A percentile compares a stretch with the other conserved stretches of the same genome.
phyloP scores from a whole-genome alignment of 108 stramenopile genomes.

The Cyclotella choctawhatcheeana region DNA sequence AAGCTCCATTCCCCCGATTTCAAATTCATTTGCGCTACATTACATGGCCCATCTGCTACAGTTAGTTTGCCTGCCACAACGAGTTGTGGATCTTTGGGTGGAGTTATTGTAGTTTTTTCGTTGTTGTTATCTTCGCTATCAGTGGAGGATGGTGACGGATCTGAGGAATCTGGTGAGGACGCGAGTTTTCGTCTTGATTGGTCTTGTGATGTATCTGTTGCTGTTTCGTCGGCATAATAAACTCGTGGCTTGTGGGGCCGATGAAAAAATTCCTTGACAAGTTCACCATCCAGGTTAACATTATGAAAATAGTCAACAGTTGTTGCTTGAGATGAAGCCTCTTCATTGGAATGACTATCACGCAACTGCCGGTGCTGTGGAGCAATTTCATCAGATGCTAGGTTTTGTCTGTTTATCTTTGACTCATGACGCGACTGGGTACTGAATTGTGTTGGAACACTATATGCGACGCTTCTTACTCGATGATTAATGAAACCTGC shows the following conservation, averaged over 20 bases:
- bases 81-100: slow-evolving; percentile 61
- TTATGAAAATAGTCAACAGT: background rate
- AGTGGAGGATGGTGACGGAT: no score
- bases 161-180: slow-evolving; percentile 17
- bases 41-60: slow-evolving; percentile 80
- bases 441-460: background rate
- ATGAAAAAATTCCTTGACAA: slow-evolving; percentile 14
- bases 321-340: background rate
- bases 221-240: slow-evolving; percentile 10
- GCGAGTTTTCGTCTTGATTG: slow-evolving; percentile 17
- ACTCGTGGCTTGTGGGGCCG: background rate
- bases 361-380: background rate
- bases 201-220: background rate
- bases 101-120: slow-evolving; percentile 11
- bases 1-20: slow-evolving; percentile 75
- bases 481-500: background rate
- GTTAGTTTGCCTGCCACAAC: slow-evolving; percentile 90
- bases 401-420: background rate
- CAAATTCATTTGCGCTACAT: slow-evolving; percentile 82
- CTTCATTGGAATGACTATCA: background rate
- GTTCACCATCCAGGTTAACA: slow-evolving; percentile 1
- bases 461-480: background rate
- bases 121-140: slow-evolving; percentile 1
- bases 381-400: background rate
- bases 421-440: background rate